These are phyloP conservation scores for Rhinocladiella mackenziei DNA, from an alignment of 2,329 filamentous ascomycete genomes.

Conservation along the genomic window DNA sequence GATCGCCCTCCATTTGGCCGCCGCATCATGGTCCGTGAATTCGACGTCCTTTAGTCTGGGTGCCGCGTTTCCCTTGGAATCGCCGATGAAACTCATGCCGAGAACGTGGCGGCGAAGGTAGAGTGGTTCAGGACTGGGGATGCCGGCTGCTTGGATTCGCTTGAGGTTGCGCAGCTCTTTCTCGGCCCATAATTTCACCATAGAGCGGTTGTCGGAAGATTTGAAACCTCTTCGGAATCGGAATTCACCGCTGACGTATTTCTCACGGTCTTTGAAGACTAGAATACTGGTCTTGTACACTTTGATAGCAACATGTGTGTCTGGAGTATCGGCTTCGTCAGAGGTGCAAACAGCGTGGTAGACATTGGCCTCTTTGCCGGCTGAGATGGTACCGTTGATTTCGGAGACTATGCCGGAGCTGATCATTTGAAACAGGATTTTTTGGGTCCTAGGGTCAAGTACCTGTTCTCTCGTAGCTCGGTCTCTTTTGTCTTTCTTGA, in stretches of 20 bases:
- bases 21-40: conserved; percentile 61
- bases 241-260: conserved; percentile 92
- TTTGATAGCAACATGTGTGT: conserved; percentile 81
- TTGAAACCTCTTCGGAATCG: conserved; percentile 86
- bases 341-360: conserved; percentile 76
- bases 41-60: conserved; percentile 84
- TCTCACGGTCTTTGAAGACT: conserved; percentile 95
- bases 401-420: conserved; percentile 85
- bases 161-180: conserved; percentile 96
- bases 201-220: conserved; percentile 90
- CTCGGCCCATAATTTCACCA: conserved; percentile 98
- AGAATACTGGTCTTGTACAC: conserved; percentile 98
- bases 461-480: conserved; percentile 93
- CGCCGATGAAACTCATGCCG: conserved; percentile 90
- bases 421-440: conserved; percentile 95
- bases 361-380: conserved; percentile 96
- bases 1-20: conserved; percentile 68
- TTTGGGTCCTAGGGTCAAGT: conserved; percentile 85
- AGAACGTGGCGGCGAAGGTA: conserved; percentile 89
- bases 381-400: conserved; percentile 91
- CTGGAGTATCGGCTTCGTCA: conserved; percentile 49
- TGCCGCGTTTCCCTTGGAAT: conserved; percentile 79
- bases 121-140: conserved; percentile 85
- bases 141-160: conserved; percentile 75
- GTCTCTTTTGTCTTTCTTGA: conserved; percentile 70